Percentiles rank a stretch among this genome's conserved stretches.
These are phyloP conservation scores for Eucalyptus leucophloia DNA, from an alignment of 345 rosid genomes.

Conservation along the genomic window DNA sequence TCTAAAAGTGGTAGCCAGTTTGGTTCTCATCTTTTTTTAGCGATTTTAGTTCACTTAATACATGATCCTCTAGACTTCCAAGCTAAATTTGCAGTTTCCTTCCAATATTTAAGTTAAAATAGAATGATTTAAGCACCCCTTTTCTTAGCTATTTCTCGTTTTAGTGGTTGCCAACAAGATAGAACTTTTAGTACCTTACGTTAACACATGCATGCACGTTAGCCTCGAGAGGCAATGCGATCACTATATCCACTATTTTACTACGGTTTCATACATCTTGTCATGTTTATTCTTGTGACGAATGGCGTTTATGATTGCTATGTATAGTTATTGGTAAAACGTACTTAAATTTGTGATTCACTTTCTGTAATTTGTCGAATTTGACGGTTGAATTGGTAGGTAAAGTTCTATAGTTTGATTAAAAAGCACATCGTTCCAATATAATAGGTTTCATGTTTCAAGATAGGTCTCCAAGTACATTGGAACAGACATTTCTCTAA, in stretches of 20 bases:
- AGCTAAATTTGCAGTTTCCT: neutral
- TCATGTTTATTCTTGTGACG: neutral
- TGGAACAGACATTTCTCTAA: neutral
- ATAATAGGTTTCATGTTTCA: neutral
- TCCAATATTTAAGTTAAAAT: neutral
- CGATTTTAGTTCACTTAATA: neutral
- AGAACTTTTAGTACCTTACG: neutral
- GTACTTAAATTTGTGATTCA: neutral
- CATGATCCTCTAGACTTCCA: neutral
- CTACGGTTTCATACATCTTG: neutral
- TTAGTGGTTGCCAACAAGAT: neutral
- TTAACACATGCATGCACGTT: neutral
- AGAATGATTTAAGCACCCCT: neutral
- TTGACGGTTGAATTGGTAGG: neutral
- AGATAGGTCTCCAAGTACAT: neutral
- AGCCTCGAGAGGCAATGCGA: neutral
- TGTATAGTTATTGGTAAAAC: neutral
- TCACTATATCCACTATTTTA: neutral
- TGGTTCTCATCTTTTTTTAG: neutral
- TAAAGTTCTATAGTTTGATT: neutral
- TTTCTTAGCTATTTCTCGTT: neutral
- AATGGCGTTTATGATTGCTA: neutral
- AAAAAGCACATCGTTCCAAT: neutral
- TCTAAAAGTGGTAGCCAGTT: neutral
- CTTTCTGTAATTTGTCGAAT: neutral